A percentile compares a stretch with the other conserved stretches of the same genome.
Evolutionary conservation across 768 basidiomycete species (phyloP).

Genomic region (Lactarius sp.): DNA sequence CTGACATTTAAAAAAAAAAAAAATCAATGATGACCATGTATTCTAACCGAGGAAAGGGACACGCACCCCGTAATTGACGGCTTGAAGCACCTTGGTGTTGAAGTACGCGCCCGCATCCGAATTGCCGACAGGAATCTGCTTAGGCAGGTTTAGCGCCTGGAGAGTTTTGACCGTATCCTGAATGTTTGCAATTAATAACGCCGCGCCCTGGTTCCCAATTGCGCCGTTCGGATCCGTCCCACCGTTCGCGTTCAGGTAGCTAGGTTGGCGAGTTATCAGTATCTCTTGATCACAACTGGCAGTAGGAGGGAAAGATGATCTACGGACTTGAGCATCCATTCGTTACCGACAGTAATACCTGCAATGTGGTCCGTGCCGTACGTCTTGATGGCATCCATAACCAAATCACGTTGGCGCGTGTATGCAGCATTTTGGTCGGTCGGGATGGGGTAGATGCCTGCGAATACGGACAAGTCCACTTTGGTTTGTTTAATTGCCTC

Average conservation of each 20-base stretch:
- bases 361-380: conserved; percentile 73
- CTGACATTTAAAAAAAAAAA: too few relatives aligned
- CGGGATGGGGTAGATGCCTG: conserved; percentile 62
- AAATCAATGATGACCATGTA: conserved; percentile 45
- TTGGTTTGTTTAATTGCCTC: conserved; percentile 90
- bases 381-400: conserved; percentile 62
- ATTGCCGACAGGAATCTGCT: conserved; percentile 67
- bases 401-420: conserved; percentile 60
- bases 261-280: conserved; percentile 28
- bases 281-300: background rate
- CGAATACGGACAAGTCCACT: conserved; percentile 75
- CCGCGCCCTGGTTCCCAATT: conserved; percentile 57
- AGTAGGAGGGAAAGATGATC: background rate
- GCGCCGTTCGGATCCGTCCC: conserved; percentile 50
- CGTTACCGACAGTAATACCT: conserved; percentile 90
- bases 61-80: conserved; percentile 66
- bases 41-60: conserved; percentile 37
- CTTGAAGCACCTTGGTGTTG: conserved; percentile 59
- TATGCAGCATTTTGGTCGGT: conserved; percentile 69
- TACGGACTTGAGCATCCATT: conserved; percentile 74
- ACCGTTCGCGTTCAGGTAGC: conserved; percentile 49
- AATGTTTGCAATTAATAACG: conserved; percentile 61
- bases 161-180: conserved; percentile 58
- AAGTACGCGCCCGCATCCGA: conserved; percentile 87
- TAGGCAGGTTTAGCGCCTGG: conserved; percentile 47